Base-by-base conservation (phyloP, 2,329 filamentous ascomycete genomes). In the Xylogone sp. region DNA sequence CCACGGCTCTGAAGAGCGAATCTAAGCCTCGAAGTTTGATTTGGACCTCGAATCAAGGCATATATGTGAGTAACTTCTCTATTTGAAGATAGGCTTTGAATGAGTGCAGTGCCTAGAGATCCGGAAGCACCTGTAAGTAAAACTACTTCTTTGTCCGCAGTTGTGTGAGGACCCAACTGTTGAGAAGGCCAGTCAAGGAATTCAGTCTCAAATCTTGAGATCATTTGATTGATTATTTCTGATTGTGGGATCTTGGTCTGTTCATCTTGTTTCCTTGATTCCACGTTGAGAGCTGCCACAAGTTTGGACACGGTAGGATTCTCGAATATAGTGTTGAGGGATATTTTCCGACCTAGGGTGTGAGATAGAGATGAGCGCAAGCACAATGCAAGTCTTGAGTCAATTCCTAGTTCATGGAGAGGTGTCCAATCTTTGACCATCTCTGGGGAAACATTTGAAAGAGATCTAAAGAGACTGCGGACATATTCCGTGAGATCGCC, bases 251-350 rank as follows among this genome's bases (percentile, higher is more conserved):
- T 48, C 42, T 52, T 48, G 3, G 31, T 13, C 2, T 29, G 21
- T 16, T 50, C 29, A 6, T 49, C 13, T 44, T 44, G 43, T 42
- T 24, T 13, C n/a, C 18, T 43, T 22, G 34, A 21, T n/a, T 19
- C 12, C 18, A 42, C 45, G 4, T 48, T 34, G 39, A 61, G 49
- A 21, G 46, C 49, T 8, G 62, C 39, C 1, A 52, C 45, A 5
- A 66, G 53, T 44, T 59, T 59, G 4, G 55, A 50, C 24, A 65
- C 53, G 10, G 58, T 57, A 2, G 63, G 61, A 20, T 65, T 60
- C 45, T 66, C 65, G 34, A 65, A 65, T 7, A 67, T 59, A 10
- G 56, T 56, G 49, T 58, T 59, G 6, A 67, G 52, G 18, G 65
- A 63, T 19, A 67, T 46, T n/a, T 54, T 50, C 2, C 46, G 53